A percentile compares a stretch with the other conserved stretches of the same genome.
These are phyloP conservation scores for Prunus salicina DNA, from an alignment of 306 rosid species.

Conservation along the genomic window DNA sequence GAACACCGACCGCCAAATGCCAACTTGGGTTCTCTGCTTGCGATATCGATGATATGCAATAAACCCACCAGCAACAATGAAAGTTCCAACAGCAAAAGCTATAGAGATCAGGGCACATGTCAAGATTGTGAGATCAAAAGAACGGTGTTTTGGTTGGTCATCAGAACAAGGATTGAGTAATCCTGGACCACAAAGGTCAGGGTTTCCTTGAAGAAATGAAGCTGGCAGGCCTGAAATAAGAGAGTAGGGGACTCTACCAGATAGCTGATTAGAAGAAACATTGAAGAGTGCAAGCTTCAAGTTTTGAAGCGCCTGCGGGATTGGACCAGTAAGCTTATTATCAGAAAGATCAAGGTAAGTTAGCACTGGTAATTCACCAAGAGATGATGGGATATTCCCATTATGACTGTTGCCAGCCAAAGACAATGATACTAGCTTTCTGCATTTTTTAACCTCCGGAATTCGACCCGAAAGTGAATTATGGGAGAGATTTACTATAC, in stretches of 20 bases:
- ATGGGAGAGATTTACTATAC: conserved; percentile 83
- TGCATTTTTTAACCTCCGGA: conserved; percentile 69
- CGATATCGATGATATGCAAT: conserved; percentile 47
- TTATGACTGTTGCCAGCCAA: conserved; percentile 71
- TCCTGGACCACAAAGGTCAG: conserved; percentile 85
- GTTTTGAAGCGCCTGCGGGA: conserved; percentile 85
- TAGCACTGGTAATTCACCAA: conserved; percentile 77
- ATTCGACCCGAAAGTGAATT: conserved; percentile 82
- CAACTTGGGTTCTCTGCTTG: conserved; percentile 42
- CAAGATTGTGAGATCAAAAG: conserved; percentile 53
- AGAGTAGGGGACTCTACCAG: conserved; percentile 81
- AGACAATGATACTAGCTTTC: conserved; percentile 83
- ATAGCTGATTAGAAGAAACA: conserved; percentile 81
- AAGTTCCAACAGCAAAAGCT: conserved; percentile 64
- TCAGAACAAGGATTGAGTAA: conserved; percentile 68
- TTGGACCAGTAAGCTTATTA: conserved; percentile 85
- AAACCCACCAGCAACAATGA: conserved; percentile 58
- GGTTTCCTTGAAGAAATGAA: conserved; percentile 90
- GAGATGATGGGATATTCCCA: conserved; percentile 73
- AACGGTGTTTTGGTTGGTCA: conserved; percentile 41
- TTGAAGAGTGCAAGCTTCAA: conserved; percentile 96
- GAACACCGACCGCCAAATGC: conserved; percentile 73
- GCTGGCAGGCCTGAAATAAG: conserved; percentile 92
- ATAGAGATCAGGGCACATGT: conserved; percentile 62
- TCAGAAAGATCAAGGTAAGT: conserved; percentile 95